Percentiles rank a stretch among this genome's conserved stretches.
Evolutionary conservation across 257 asterid species (phyloP).

Genomic region (Primulina eburnea): DNA sequence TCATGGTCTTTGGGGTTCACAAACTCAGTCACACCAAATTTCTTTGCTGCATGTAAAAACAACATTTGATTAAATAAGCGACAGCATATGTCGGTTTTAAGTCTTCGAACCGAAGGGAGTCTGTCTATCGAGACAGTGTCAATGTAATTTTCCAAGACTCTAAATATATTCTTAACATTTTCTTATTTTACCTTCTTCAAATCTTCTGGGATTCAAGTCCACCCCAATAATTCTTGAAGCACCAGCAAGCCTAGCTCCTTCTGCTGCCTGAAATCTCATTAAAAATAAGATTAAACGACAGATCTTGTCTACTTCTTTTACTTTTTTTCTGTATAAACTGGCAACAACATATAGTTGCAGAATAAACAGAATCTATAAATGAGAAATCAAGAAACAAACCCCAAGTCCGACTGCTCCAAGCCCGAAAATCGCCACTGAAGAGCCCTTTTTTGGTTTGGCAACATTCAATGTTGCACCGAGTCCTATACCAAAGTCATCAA

Average conservation of each 20-base stretch:
- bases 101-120: too few relatives aligned
- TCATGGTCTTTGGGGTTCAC: slow-evolving; percentile 65
- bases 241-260: slow-evolving; percentile 80
- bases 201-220: slow-evolving; percentile 51
- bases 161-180: too few relatives aligned
- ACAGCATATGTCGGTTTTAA: too few relatives aligned
- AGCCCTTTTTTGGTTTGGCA: slow-evolving; percentile 66
- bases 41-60: slow-evolving; percentile 48
- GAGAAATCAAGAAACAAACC: slow-evolving; percentile 32
- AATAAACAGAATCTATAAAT: background rate
- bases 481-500: slow-evolving; percentile 36
- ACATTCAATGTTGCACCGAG: slow-evolving; percentile 86
- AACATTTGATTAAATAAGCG: background rate
- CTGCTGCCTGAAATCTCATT: slow-evolving; percentile 57
- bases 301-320: background rate
- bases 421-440: slow-evolving; percentile 68
- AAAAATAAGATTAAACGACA: background rate
- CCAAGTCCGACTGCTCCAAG: slow-evolving; percentile 81
- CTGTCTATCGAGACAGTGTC: background rate
- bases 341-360: background rate
- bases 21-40: slow-evolving; percentile 75
- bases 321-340: background rate
- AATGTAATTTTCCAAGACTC: background rate
- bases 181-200: slow-evolving; percentile 41
- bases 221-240: slow-evolving; percentile 77